Base-by-base conservation (phyloP, 2,329 filamentous ascomycete species). In the Aspergillus carbonarius region DNA sequence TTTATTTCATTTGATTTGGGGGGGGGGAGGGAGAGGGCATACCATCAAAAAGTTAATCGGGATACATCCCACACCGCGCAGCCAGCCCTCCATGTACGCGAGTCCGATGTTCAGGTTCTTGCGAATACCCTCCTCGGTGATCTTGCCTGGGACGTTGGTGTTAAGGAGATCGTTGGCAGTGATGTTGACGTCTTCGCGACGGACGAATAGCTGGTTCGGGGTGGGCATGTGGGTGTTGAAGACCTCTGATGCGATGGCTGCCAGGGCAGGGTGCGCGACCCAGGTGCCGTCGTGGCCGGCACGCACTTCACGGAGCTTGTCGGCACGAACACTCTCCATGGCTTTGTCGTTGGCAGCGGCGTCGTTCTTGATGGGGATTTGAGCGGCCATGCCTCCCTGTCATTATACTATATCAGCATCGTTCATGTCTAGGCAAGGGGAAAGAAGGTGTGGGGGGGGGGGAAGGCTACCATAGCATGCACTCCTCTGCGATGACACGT, bases 171-270 rank as follows among this genome's bases (percentile, higher is more conserved):
- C 95, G 70, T 95, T 96, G 70, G 87, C 88, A 48, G 88, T 88
- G 71, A 99, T 88, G 71, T 85, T 80, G 60, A 97, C 92, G 49
- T 98, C 93, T 77, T 97, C 92, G 63, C 93, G 88, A 64, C 93
- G 91, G 63, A 92, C 81, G 76, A 93, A 95, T 70, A 96, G 87
- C 80, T 99, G 95, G 82, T 99, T 99, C 49, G 95, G 93, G 3
- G 93, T 96, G 9, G 95, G 95, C 95, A 99, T 99, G 83, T 98
- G 82, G 81, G 93, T 88, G 85, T 98, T 96, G 85, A 99, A 99
- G 70, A 98, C 84, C 49, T 97, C 93, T 40, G 87, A 87, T 20
- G 95, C 93, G 69, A 98, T 96, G 59, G 83, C 68, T 4, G 95
- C 93, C 54, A 99, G 87, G 1, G 92, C 93, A 8, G 95, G 95